phyloP scores from a whole-genome alignment of 129 eudicot species.

The Chrysanthemum lavandulifolium region DNA sequence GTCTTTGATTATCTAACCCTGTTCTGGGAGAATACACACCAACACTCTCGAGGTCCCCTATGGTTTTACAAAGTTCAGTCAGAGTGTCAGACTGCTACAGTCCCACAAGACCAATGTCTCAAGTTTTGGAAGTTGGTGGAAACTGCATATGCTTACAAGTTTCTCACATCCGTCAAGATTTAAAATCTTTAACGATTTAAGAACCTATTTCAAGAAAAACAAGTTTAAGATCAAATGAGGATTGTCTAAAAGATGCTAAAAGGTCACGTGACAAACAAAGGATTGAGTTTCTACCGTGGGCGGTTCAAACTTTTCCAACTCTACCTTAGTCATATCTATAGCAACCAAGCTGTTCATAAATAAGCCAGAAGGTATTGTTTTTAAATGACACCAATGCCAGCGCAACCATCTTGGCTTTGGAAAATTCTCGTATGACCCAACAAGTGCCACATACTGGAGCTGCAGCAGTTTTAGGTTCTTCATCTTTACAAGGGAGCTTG shows the following conservation, averaged over 20 bases:
- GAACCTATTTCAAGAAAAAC: not conserved
- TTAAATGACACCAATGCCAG: not conserved
- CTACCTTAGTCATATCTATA: constrained; percentile 20
- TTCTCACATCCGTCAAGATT: not conserved
- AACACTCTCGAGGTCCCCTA: not conserved
- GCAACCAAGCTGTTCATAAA: constrained; percentile 6
- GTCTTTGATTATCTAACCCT: too few relatives aligned
- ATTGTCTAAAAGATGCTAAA: not conserved
- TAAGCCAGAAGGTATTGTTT: constrained; percentile 4
- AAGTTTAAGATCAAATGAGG: not conserved
- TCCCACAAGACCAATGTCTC: not conserved
- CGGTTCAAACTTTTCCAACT: constrained; percentile 5
- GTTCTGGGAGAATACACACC: too few relatives aligned
- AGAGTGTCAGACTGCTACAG: not conserved
- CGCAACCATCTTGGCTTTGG: constrained; percentile 1
- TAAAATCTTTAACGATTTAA: not conserved
- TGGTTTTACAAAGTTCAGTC: not conserved
- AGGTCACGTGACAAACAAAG: not conserved
- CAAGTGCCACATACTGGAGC: not conserved
- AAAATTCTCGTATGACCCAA: constrained; percentile 4
- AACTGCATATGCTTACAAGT: not conserved
- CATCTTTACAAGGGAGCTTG: not conserved
- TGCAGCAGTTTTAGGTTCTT: constrained; percentile 8
- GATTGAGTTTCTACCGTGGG: constrained; percentile 12
- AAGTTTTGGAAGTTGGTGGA: constrained; percentile 7